Conservation (phyloP, 2,329 filamentous ascomycete species). For the Colletotrichum sp. region DNA sequence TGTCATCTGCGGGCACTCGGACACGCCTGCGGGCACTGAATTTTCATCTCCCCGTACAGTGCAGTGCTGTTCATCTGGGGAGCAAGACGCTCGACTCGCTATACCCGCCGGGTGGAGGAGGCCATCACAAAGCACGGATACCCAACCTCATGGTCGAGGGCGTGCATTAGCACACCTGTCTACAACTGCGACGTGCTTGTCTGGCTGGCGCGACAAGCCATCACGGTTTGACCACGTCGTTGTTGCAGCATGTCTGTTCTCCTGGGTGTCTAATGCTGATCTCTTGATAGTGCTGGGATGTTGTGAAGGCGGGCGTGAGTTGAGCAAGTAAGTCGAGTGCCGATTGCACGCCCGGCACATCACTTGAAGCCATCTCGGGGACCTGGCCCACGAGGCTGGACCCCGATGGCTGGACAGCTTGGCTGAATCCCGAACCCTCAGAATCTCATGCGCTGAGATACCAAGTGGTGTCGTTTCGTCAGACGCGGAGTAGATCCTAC, state of each 20-base stretch:
- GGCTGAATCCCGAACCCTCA: neutral
- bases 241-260: neutral
- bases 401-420: neutral
- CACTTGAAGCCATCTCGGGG: neutral
- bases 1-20: constrained; percentile 8
- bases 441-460: neutral
- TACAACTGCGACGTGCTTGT: neutral
- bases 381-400: neutral
- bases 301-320: neutral
- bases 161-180: neutral
- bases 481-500: neutral
- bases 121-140: neutral
- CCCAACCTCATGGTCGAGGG: neutral
- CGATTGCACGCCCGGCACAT: neutral
- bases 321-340: neutral
- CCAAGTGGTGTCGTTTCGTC: neutral
- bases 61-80: neutral
- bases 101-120: neutral
- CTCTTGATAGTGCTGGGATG: neutral
- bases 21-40: neutral
- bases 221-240: neutral
- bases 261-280: neutral
- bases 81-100: neutral
- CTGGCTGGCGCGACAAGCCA: neutral
- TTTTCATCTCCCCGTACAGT: neutral